Conservation (phyloP, 129 eudicot species). For the Helianthus tuberosus region DNA sequence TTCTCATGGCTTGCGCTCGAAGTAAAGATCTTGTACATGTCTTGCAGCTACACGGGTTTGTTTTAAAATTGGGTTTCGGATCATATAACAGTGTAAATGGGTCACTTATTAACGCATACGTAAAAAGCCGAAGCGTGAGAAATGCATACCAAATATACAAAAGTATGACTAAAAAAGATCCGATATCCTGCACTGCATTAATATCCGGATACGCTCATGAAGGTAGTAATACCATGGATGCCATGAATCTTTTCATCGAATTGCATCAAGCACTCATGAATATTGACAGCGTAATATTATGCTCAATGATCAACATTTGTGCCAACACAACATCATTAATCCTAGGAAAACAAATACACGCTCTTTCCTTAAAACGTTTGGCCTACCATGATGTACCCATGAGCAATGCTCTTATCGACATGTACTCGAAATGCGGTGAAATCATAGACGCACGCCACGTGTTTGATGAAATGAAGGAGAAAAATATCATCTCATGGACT, state of each 20-base stretch:
- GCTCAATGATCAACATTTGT: constrained; percentile 69
- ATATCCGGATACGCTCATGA: constrained; percentile 62
- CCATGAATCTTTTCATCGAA: constrained; percentile 55
- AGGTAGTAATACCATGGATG: constrained; percentile 37
- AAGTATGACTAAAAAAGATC: constrained; percentile 47
- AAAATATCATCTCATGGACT: constrained; percentile 78
- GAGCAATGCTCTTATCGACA: constrained; percentile 68
- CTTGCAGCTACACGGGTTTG: constrained; percentile 47
- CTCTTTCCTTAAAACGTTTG: constrained; percentile 45
- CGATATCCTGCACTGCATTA: constrained; percentile 65
- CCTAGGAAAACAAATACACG: constrained; percentile 68
- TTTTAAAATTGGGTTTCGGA: constrained; percentile 51
- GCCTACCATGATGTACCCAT: constrained; percentile 47
- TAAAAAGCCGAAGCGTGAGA: constrained; percentile 51
- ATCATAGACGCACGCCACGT: constrained; percentile 44
- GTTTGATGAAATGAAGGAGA: constrained; percentile 55
- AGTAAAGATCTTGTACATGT: constrained; percentile 35
- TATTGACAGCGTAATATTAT: constrained; percentile 52
- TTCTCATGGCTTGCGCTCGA: constrained; percentile 44
- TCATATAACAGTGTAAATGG: constrained; percentile 50
- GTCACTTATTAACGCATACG: constrained; percentile 64
- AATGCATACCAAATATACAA: constrained; percentile 49
- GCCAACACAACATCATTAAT: constrained; percentile 53
- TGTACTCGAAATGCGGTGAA: constrained; percentile 82
- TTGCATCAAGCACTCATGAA: constrained; percentile 34